Evolutionary conservation across 2,329 filamentous ascomycete species (phyloP), one percentile per base, ranked within the genome.

Genomic region (Xylariaceae sp.): DNA sequence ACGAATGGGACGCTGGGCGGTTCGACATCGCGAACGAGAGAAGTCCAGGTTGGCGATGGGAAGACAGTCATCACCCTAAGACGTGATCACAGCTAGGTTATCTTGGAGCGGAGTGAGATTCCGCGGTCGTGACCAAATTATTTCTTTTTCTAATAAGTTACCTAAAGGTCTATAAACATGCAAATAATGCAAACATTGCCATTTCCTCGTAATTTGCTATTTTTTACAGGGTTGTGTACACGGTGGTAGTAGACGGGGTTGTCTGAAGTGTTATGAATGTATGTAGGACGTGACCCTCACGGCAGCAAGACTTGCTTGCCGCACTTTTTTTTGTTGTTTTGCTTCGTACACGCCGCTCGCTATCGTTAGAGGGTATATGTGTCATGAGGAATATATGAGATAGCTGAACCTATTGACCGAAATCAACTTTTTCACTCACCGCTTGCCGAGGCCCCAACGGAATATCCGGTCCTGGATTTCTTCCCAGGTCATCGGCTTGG

Each of bases 401-500:
- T 5, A n/a, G 52, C 44, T 13, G 55, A 34, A 37, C 51, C 56
- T 30, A 30, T 56, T 48, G 18, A 48, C 35, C 18, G 54, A 52
- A 30, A 53, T 59, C 50, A 35, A 35, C 23, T 30, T 23, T 42
- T 54, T n/a, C 3, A 15, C 11, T 68, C 57, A 78, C 62, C 76
- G 72, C 70, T 82, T 83, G 4, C 92, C 92, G 62, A 97, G 74
- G 68, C 90, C 87, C 90, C 92, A 97, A 71, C 83, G 82, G 50
- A 87, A 84, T 68, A 97, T 94, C 57, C 88, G 81, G 59, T 92
- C 87, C 77, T 97, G 92, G 49, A 97, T 93, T 74, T 95, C 89
- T 55, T 88, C 88, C 92, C 94, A 97, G 30, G 81, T 80, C 73
- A 95, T 84, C 37, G 86, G 78, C 66, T 84, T 88, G 64, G 85